phyloP scores from a whole-genome alignment of 805 yeast species.

The Candida silvicultrix region DNA sequence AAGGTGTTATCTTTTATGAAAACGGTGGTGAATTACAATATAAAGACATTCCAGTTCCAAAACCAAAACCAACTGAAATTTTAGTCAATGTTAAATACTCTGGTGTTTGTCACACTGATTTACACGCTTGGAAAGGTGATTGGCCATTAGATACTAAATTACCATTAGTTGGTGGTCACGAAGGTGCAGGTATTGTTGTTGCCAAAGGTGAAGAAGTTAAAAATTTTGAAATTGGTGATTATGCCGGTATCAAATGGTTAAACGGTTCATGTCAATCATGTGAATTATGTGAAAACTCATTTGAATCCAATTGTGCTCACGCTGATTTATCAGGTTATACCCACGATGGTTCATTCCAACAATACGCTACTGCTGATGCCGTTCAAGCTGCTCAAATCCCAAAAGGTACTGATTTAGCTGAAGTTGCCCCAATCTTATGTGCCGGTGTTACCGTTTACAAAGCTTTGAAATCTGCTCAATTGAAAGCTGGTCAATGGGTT shows the following conservation, averaged over 20 bases:
- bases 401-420: slow-evolving; percentile 63
- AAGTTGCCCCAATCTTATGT: slow-evolving; percentile 75
- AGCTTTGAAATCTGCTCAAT: slow-evolving; percentile 74
- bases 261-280: slow-evolving; percentile 57
- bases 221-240: slow-evolving; percentile 53
- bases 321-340: slow-evolving; percentile 75
- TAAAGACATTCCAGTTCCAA: slow-evolving; percentile 50
- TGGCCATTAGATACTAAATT: slow-evolving; percentile 54
- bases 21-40: slow-evolving; percentile 42
- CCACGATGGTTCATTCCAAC: slow-evolving; percentile 87
- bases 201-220: slow-evolving; percentile 49
- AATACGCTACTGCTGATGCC: slow-evolving; percentile 84
- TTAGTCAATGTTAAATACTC: slow-evolving; percentile 55
- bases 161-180: slow-evolving; percentile 63
- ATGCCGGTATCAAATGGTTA: slow-evolving; percentile 60
- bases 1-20: slow-evolving; percentile 45
- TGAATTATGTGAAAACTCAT: slow-evolving; percentile 47
- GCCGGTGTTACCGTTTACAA: slow-evolving; percentile 91
- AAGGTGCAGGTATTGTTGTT: slow-evolving; percentile 63
- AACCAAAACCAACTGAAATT: slow-evolving; percentile 50
- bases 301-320: slow-evolving; percentile 63
- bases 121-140: slow-evolving; percentile 66
- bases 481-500: slow-evolving; percentile 65
- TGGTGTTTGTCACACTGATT: slow-evolving; percentile 62
- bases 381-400: slow-evolving; percentile 80